A percentile compares a stretch with the other conserved stretches of the same genome.
Evolutionary conservation across 352 stramenopile genomes (phyloP).

Genomic region (Sclerospora graminicola): DNA sequence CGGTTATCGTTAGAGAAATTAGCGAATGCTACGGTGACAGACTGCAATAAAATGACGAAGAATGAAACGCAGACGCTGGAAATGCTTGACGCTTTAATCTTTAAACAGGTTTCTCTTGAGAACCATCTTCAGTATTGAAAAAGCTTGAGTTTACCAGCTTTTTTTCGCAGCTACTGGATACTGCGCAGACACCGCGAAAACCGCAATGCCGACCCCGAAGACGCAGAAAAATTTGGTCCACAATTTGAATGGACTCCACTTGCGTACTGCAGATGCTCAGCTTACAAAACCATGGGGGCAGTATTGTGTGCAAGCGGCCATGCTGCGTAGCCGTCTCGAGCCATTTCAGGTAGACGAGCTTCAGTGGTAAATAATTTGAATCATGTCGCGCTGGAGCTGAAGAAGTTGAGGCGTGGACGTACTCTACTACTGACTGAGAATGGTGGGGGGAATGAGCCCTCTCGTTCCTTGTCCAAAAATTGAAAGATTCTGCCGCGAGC

Average conservation of each 20-base stretch:
- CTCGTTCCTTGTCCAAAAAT: slow-evolving; percentile 46
- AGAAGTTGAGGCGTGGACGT: slow-evolving; percentile 63
- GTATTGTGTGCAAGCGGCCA: slow-evolving; percentile 51
- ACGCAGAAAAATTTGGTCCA: slow-evolving; percentile 8
- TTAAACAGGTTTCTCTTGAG: background rate
- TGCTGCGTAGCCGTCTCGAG: slow-evolving; percentile 61
- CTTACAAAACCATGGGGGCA: slow-evolving; percentile 83
- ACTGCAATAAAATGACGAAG: slow-evolving; percentile 13
- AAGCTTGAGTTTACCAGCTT: slow-evolving; percentile 65
- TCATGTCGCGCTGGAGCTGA: slow-evolving; percentile 57
- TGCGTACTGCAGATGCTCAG: slow-evolving; percentile 63
- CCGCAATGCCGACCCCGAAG: slow-evolving; percentile 72
- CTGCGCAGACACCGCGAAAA: slow-evolving; percentile 76
- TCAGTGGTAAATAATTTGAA: slow-evolving; percentile 53
- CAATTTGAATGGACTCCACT: slow-evolving; percentile 70
- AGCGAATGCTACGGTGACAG: background rate
- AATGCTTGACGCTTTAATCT: slow-evolving; percentile 10
- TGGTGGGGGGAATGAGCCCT: slow-evolving; percentile 32
- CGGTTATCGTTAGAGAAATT: slow-evolving; percentile 5
- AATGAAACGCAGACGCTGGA: slow-evolving; percentile 18
- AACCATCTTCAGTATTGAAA: slow-evolving; percentile 29
- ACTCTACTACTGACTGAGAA: slow-evolving; percentile 32
- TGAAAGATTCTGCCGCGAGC: slow-evolving; percentile 51
- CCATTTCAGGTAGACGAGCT: slow-evolving; percentile 27
- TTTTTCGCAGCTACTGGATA: slow-evolving; percentile 88